phyloP scores from a whole-genome alignment of 129 eudicot genomes.

The Erigeron canadensis region DNA sequence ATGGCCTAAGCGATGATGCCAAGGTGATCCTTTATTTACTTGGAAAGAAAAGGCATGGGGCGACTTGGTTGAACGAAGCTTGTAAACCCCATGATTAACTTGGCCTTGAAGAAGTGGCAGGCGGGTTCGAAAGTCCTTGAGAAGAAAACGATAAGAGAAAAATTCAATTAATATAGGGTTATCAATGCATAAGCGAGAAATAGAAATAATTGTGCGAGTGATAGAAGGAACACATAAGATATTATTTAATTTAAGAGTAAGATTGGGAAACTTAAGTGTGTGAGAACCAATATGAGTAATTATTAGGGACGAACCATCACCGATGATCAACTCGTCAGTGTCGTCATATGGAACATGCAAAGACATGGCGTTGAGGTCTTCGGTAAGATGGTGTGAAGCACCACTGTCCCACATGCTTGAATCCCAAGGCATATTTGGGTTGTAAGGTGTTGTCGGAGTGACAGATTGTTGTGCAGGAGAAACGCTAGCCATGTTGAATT shows the following conservation, averaged over 20 bases:
- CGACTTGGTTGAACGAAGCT: neutral
- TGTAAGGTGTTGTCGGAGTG: too few relatives aligned
- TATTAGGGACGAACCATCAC: neutral
- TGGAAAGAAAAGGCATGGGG: neutral
- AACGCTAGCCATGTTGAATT: too few relatives aligned
- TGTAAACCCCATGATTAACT: neutral
- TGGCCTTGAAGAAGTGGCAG: neutral
- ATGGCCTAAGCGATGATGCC: neutral
- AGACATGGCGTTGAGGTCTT: neutral
- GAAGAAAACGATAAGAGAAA: neutral
- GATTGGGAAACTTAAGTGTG: neutral
- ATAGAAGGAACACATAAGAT: neutral
- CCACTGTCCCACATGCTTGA: neutral
- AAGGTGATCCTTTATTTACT: too few relatives aligned
- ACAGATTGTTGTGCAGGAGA: neutral
- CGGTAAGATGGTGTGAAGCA: neutral
- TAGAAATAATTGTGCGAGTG: neutral
- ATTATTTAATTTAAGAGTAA: too few relatives aligned
- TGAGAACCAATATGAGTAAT: neutral
- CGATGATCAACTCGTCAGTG: neutral
- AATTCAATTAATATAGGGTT: neutral
- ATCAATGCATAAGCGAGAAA: neutral
- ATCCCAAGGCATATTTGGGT: too few relatives aligned
- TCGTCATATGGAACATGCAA: neutral
- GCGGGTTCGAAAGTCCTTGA: neutral